Conservation (phyloP, 441 rosid genomes). For the Metrosideros polymorpha region DNA sequence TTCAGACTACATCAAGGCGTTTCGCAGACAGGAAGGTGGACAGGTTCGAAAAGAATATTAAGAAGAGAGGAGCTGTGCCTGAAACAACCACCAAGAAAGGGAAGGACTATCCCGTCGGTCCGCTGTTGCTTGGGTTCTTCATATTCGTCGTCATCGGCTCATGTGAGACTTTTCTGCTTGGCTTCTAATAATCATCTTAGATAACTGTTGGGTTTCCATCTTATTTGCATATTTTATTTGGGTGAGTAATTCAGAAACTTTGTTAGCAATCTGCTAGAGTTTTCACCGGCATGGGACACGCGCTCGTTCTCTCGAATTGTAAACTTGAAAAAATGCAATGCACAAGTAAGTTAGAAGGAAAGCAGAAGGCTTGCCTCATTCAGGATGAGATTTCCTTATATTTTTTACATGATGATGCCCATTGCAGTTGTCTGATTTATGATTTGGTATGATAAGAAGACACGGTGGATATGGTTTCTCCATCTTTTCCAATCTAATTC, state of each 20-base stretch:
- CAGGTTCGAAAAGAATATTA: slow-evolving; percentile 78
- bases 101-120: slow-evolving; percentile 83
- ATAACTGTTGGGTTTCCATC: background rate
- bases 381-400: background rate
- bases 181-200: background rate
- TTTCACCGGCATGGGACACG: background rate
- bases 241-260: background rate
- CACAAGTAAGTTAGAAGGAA: background rate
- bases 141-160: slow-evolving; percentile 89
- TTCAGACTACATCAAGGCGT: slow-evolving; percentile 78
- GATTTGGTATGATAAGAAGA: background rate
- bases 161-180: slow-evolving; percentile 35
- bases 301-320: background rate
- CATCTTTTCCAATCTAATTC: background rate
- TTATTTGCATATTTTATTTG: background rate
- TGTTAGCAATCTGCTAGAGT: background rate
- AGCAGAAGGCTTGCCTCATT: background rate
- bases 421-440: background rate
- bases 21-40: slow-evolving; percentile 73
- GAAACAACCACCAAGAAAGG: slow-evolving; percentile 72
- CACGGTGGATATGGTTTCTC: background rate
- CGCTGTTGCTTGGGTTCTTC: slow-evolving; percentile 84
- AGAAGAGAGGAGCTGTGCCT: slow-evolving; percentile 71
- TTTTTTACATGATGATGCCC: background rate
- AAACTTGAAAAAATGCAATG: background rate